These are phyloP conservation scores for Trametes meyenii DNA, from an alignment of 768 basidiomycete species.

Conservation along the genomic window DNA sequence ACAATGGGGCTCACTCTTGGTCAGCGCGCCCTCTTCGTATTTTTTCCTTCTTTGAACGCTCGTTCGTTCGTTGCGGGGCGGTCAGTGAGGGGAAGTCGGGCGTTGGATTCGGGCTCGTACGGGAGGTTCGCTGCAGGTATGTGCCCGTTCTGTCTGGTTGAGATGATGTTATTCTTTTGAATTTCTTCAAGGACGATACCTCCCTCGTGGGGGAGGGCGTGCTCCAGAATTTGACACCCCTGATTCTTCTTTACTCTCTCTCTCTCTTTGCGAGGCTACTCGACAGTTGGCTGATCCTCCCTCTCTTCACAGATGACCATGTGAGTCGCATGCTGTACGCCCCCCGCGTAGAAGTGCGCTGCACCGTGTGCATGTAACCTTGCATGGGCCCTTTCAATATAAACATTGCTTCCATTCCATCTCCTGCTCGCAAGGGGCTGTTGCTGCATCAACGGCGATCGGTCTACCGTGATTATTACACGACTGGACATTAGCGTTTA, in stretches of 20 bases:
- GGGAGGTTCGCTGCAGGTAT: background rate
- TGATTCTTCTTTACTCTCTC: slow-evolving; percentile 27
- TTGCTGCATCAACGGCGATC: too few relatives aligned
- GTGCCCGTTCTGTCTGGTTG: slow-evolving; percentile 18
- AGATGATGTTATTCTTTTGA: slow-evolving; percentile 69
- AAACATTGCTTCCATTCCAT: too few relatives aligned
- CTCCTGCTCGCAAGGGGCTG: too few relatives aligned
- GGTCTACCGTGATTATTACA: too few relatives aligned
- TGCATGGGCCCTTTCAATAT: too few relatives aligned
- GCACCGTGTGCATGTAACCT: too few relatives aligned
- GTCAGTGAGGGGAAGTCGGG: background rate
- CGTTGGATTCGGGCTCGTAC: background rate
- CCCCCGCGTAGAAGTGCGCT: too few relatives aligned
- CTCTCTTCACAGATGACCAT: too few relatives aligned
- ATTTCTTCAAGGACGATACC: slow-evolving; percentile 95
- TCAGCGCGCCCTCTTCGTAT: slow-evolving; percentile 52
- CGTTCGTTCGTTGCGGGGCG: slow-evolving; percentile 38
- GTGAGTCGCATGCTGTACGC: too few relatives aligned
- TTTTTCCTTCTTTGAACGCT: slow-evolving; percentile 58
- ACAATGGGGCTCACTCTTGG: slow-evolving; percentile 92
- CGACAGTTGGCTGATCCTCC: background rate
- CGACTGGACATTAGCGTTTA: too few relatives aligned
- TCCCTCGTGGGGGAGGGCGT: slow-evolving; percentile 45
- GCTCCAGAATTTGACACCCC: slow-evolving; percentile 77
- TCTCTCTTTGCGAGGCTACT: background rate